Evolutionary conservation across 2,329 filamentous ascomycete species (phyloP), one percentile per base, ranked within the genome.

Genomic region (Aspergillus pseudoviridinutans): DNA sequence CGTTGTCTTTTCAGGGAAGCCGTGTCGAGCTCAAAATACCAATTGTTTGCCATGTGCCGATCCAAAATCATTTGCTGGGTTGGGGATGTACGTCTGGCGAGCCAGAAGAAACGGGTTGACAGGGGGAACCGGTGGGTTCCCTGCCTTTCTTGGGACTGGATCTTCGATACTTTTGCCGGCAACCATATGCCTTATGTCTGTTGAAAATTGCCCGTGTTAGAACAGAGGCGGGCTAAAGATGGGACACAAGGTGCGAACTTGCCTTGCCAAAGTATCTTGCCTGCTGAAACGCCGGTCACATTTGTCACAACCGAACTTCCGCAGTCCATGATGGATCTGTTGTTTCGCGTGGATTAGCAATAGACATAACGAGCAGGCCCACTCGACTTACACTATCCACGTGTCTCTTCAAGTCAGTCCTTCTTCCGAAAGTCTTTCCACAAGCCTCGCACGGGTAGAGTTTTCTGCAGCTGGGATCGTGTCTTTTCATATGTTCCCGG

Each of bases 201-300:
- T 52, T 52, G 20, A 14, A 5, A 50, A 25, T 6, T 20, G 17
- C n/a, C 28, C 3, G 29, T 41, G 29, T 62, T 27, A 61, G 55
- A 28, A 46, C n/a, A 8, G 24, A 8, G 6, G 24, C 24, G 9
- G 22, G 20, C 3, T 32, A 22, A 27, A 5, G 9, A 9, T 22
- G 29, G 12, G 10, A 2, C n/a, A 24, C n/a, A 17, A 17, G 8
- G 35, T 22, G n/a, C 22, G 27, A 20, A 60, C 80, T 75, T 75
- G 91, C 90, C 91, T 88, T 75, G 86, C 78, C n/a, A 94, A 79
- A 1, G 90, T 94, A 67, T 95, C 91, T 71, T 91, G 92, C 49
- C 91, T 83, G 27, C 89, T 87, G 77, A 95, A 95, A 46, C 82
- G 80, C 54, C 85, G 82, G 32, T 82, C 82, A 68, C 91, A 95